A percentile compares a stretch with the other conserved stretches of the same genome.
These are phyloP conservation scores for Podila epigama DNA, from an alignment of 192 early-diverging fungal genomes.

Conservation along the genomic window DNA sequence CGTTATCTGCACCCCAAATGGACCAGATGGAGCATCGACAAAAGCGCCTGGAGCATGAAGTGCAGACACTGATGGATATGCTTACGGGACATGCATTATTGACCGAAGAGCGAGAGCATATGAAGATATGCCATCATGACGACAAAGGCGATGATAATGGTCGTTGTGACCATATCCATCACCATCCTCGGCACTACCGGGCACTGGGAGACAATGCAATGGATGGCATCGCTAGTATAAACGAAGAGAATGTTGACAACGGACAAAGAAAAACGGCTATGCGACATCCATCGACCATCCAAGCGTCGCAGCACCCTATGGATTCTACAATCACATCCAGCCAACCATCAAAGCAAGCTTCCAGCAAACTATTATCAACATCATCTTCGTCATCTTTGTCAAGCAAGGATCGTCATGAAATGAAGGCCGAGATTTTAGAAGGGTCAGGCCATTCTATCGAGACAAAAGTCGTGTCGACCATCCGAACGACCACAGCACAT, in stretches of 20 bases:
- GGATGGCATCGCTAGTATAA: background rate
- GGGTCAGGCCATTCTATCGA: background rate
- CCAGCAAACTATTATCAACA: too few species aligned
- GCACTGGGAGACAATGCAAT: background rate
- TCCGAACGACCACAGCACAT: background rate
- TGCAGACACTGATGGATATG: background rate
- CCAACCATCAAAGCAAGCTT: too few species aligned
- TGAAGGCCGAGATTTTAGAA: background rate
- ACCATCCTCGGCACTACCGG: background rate
- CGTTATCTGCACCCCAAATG: background rate
- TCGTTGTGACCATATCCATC: background rate
- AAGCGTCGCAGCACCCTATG: background rate
- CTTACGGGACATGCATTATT: background rate
- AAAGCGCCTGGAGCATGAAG: background rate
- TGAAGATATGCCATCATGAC: background rate
- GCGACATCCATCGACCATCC: background rate
- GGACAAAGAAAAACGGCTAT: background rate
- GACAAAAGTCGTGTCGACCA: background rate
- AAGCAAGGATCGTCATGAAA: too few species aligned
- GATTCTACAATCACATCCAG: background rate
- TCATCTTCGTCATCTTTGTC: too few species aligned
- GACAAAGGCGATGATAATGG: too few species aligned
- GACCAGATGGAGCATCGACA: background rate
- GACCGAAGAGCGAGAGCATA: background rate
- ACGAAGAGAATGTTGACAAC: background rate